Conservation (phyloP, 2,329 filamentous ascomycete species). For the Nakataea oryzae region DNA sequence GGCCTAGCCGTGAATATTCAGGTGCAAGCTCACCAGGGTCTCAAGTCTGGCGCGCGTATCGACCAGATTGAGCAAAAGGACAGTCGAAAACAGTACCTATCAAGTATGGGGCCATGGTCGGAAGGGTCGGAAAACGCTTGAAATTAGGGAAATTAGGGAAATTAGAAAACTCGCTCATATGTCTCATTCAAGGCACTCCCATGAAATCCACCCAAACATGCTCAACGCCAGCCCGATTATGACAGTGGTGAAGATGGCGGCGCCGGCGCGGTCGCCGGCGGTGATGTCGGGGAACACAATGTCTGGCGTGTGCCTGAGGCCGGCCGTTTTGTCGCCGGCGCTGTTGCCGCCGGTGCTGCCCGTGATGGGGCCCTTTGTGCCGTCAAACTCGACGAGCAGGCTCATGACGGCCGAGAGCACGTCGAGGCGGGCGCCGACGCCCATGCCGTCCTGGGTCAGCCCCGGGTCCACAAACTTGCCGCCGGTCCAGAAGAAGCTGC, state of each 20-base stretch:
- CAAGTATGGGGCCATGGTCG: neutral
- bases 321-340: slow-evolving; percentile 31
- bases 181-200: neutral
- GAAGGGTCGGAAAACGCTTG: neutral
- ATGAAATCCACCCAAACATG: slow-evolving; percentile 17
- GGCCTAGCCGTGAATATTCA: too few species aligned
- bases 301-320: slow-evolving; percentile 17
- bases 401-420: slow-evolving; percentile 54
- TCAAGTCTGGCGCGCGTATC: too few species aligned
- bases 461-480: slow-evolving; percentile 11
- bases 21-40: too few species aligned
- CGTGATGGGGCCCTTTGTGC: slow-evolving; percentile 25
- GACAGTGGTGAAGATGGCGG: slow-evolving; percentile 47
- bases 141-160: too few species aligned
- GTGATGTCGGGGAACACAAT: slow-evolving; percentile 34
- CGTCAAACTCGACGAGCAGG: slow-evolving; percentile 38
- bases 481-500: slow-evolving; percentile 46
- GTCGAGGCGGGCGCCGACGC: slow-evolving; percentile 62
- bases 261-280: slow-evolving; percentile 56
- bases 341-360: slow-evolving; percentile 37
- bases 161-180: neutral
- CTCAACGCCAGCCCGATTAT: slow-evolving; percentile 18
- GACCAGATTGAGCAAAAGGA: too few species aligned
- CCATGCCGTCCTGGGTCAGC: slow-evolving; percentile 30
- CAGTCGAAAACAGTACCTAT: too few species aligned